Evolutionary conservation across 225 moss, liverwort and hornwort genomes (phyloP), one percentile per base, ranked within the genome.

Genomic region (Climacium dendroides): DNA sequence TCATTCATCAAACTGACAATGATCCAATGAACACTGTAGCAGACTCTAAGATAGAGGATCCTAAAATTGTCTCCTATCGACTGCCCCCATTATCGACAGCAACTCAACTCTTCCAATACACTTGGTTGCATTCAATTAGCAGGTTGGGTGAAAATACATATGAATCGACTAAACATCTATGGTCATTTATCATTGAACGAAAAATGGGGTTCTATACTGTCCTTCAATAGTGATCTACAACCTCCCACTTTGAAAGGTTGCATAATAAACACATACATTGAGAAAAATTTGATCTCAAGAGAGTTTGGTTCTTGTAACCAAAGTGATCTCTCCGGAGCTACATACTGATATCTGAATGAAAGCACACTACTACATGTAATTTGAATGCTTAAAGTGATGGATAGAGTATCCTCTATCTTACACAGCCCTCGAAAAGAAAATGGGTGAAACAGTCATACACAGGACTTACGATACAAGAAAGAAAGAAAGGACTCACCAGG

Each of bases 401-500:
- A 65, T 43, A 66, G 43, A 55, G 32, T 43, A 85, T 43, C 66
- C 25, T 62, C 37, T 54, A 14, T 16, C 77, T 32, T 52, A 45
- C 43, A 65, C 17, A 32, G 29, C 34, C 65, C 64, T 74, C 52
- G 67, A 53, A 50, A 80, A 67, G 43, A 84, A 67, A 75, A 39
- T 47, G 70, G 11, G 45, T 54, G 54, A 54, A 62, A 45, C 43
- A 52, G 26, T 48, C 74, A 74, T 37, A 25, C 82, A 71, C 66
- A 62, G 54, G 30, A 70, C 52, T 63, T 83, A 52, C 37, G 39
- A 69, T 86, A 61, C 45, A 77, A 61, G 65, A 62, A 63, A 80
- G 10, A 20, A 52, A 81, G 73, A 35, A 75, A 57, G 7, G 82
- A 93, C 88, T 83, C 83, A 88, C 96, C 90, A 87, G 65, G 89